Conservation (phyloP, 306 rosid species). For the Prunus dulcis region DNA sequence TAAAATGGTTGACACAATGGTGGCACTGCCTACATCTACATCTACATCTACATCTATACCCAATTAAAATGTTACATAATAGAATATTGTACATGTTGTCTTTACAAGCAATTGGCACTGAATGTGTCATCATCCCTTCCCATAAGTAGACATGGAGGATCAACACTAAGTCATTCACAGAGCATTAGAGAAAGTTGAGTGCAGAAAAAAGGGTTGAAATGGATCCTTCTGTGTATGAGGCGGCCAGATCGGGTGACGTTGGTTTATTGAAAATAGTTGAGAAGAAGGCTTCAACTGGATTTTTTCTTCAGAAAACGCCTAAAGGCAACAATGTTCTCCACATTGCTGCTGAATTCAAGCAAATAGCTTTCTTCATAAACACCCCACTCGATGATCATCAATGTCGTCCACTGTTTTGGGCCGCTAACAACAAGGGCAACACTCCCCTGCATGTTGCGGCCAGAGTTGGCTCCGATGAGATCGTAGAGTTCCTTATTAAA, state of each 20-base stretch:
- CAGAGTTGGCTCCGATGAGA: not conserved
- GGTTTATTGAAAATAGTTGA: not conserved
- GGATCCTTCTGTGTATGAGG: not conserved
- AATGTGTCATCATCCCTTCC: too few species aligned
- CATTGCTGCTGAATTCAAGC: not conserved
- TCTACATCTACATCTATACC: too few species aligned
- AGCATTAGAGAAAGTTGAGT: too few species aligned
- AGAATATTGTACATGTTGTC: too few species aligned
- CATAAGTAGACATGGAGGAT: too few species aligned
- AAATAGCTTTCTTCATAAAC: too few species aligned
- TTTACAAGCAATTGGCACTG: too few species aligned
- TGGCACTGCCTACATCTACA: too few species aligned
- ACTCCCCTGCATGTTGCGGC: slow-evolving; percentile 22
- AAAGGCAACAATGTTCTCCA: not conserved
- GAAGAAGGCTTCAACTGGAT: not conserved
- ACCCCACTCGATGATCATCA: not conserved
- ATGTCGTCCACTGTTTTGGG: not conserved
- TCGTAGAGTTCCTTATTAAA: not conserved
- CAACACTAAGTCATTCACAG: too few species aligned
- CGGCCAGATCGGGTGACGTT: not conserved
- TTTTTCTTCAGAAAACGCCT: not conserved
- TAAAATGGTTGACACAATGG: too few species aligned
- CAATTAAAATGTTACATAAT: too few species aligned
- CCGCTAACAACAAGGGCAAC: slow-evolving; percentile 18
- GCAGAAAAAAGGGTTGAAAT: too few species aligned